Evolutionary conservation across 106 monocot genomes (phyloP).

Genomic region (Phalaenopsis aphrodite): DNA sequence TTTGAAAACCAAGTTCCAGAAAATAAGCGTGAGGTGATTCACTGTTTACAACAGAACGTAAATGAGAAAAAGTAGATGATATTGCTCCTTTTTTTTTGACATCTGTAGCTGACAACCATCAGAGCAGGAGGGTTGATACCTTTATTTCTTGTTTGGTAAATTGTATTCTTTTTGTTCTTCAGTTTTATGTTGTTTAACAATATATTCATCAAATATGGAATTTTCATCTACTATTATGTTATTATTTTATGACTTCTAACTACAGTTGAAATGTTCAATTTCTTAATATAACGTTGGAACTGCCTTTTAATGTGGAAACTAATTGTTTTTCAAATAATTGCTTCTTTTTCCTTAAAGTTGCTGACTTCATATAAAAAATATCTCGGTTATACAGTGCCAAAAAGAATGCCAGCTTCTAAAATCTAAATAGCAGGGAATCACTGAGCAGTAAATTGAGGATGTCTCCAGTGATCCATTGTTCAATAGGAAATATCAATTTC

Average conservation of each 20-base stretch:
- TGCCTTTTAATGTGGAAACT: background rate
- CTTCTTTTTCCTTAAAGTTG: background rate
- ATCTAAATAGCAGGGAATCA: background rate
- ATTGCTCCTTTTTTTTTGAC: too few species aligned
- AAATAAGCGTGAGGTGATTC: too few species aligned
- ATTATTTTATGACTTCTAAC: background rate
- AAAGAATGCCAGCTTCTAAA: background rate
- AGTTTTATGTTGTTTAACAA: background rate
- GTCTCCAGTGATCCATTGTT: constrained; percentile 65
- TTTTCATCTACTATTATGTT: background rate
- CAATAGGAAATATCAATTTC: constrained; percentile 50
- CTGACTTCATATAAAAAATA: background rate
- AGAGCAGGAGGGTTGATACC: too few species aligned
- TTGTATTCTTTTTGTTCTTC: background rate
- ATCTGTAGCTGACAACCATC: too few species aligned
- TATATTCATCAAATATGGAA: background rate
- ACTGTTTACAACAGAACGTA: too few species aligned
- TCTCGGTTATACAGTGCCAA: background rate
- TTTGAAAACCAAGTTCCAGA: too few species aligned
- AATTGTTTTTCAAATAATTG: background rate
- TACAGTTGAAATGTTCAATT: constrained; percentile 1
- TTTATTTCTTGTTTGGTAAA: background rate
- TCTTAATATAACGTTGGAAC: background rate
- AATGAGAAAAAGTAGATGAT: too few species aligned
- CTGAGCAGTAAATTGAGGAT: constrained; percentile 29